Percentiles rank a stretch among this genome's conserved stretches.
Conservation (phyloP, 2,329 filamentous ascomycete genomes). For the Mycosphaerella arachidis region DNA sequence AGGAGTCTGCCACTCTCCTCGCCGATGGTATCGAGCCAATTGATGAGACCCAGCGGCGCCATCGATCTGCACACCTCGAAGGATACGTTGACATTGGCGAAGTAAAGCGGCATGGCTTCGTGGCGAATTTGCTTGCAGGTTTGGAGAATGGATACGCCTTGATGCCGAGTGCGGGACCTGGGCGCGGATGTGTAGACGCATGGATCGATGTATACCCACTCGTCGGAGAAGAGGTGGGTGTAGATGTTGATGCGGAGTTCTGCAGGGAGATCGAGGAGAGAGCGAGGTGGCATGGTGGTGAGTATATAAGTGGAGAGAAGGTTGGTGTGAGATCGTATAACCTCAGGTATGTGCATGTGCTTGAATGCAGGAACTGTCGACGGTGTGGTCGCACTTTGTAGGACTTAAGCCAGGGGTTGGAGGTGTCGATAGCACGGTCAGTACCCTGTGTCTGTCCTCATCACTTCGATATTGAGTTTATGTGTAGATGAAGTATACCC, state of each 20-base stretch:
- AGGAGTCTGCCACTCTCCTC: constrained; percentile 9
- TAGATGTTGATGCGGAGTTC: constrained; percentile 17
- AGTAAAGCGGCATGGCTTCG: constrained; percentile 16
- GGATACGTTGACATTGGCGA: constrained; percentile 14
- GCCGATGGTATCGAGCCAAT: constrained; percentile 15
- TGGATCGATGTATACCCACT: constrained; percentile 11
- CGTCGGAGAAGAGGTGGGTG: constrained; percentile 14
- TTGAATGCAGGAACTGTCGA: not conserved
- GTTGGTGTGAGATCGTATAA: not conserved
- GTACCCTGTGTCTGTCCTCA: not conserved
- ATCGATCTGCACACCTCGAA: constrained; percentile 8
- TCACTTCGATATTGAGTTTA: not conserved
- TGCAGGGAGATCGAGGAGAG: constrained; percentile 14
- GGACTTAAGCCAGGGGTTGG: not conserved
- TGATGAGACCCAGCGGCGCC: constrained; percentile 1
- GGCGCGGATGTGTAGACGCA: not conserved
- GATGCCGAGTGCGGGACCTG: not conserved
- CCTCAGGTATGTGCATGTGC: not conserved
- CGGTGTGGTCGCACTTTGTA: not conserved
- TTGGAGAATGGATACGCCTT: constrained; percentile 7
- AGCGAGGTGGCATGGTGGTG: not conserved
- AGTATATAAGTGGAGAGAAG: not conserved
- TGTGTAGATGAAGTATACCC: not conserved
- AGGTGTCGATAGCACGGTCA: not conserved
- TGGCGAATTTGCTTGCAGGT: constrained; percentile 11